Evolutionary conservation across 1,284 basidiomycete genomes (phyloP), one percentile per base, ranked within the genome.

Genomic region (Cryptococcus sp.): DNA sequence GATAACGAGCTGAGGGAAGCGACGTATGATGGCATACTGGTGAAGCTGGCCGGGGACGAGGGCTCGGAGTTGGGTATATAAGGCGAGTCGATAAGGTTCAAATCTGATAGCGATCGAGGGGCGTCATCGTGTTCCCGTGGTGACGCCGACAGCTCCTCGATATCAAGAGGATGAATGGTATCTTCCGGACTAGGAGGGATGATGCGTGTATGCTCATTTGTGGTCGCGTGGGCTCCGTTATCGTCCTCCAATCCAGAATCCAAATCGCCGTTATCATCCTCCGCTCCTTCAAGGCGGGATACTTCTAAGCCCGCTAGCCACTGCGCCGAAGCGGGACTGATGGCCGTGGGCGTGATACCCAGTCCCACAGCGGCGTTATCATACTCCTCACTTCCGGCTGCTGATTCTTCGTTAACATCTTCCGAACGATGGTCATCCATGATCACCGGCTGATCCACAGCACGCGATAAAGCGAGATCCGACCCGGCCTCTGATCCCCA

Each of bases 41-140:
- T 67, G 46, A 67, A 61, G 5, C 63, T 66, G 15, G 65, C 65
- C 0, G 70, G 70, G 2, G 70, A 73, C 11, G 64, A 64, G 0
- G 70, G 69, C 52, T 70, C 70, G 5, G 62, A 65, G 40, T 52
- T 46, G 22, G 45, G 60, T 47, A 56, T 25, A 44, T 46, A 56
- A 6, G 57, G 53, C 7, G 58, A 52, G 25, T 40, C 25, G 19
- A 39, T 48, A 11, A 44, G 15, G 29, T 34, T 34, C 29, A 34
- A 13, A 13, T 34, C 29, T 34, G 29, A 34, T 34, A 34, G 29
- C 29, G 29, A 34, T 34, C 29, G 29, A 34, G 29, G 29, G 29
- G 13, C 3, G 38, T 17, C 22, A 25, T 29, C 25, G 17, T 54
- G 44, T 34, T 37, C 44, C 23, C 22, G 22, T 2, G 3, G 10